Evolutionary conservation across 2,329 filamentous ascomycete genomes (phyloP).

Genomic region (Ascochyta koolunga): DNA sequence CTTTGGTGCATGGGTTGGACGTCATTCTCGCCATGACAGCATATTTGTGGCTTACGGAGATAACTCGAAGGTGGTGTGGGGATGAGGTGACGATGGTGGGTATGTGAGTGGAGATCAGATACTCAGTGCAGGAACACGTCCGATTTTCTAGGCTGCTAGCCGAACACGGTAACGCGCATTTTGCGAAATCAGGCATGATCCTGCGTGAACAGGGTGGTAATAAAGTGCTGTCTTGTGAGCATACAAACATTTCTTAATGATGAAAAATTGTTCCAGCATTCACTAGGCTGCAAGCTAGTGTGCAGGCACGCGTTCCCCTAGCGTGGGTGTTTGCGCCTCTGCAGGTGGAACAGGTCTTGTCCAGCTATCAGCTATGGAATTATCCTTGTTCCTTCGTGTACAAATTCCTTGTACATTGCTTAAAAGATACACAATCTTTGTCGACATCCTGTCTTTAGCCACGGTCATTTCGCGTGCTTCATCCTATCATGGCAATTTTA

Average conservation of each 20-base stretch:
- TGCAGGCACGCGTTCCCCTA: slow-evolving; percentile 6
- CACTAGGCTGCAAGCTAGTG: neutral
- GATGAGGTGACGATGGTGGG: slow-evolving; percentile 12
- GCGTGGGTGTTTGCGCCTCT: slow-evolving; percentile 1
- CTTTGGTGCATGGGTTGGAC: slow-evolving; percentile 5
- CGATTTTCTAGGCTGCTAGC: neutral
- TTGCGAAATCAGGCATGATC: slow-evolving; percentile 4
- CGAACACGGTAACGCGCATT: neutral
- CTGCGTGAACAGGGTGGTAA: slow-evolving; percentile 3
- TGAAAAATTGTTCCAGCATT: slow-evolving; percentile 2
- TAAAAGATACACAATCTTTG: neutral
- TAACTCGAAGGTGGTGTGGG: slow-evolving; percentile 15
- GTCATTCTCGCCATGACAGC: slow-evolving; percentile 11
- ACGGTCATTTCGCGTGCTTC: slow-evolving; percentile 3
- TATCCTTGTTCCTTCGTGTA: slow-evolving; percentile 8
- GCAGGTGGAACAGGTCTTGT: neutral
- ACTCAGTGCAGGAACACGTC: slow-evolving; percentile 16
- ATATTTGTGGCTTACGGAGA: slow-evolving; percentile 11
- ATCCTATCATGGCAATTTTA: slow-evolving; percentile 6
- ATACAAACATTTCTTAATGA: neutral
- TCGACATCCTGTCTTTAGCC: slow-evolving; percentile 9
- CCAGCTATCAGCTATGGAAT: neutral
- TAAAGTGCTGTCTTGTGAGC: slow-evolving; percentile 4
- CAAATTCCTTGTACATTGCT: slow-evolving; percentile 6
- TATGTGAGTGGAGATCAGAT: slow-evolving; percentile 12